Base-by-base conservation (phyloP, 148 eudicot species). In the Drosera capensis region DNA sequence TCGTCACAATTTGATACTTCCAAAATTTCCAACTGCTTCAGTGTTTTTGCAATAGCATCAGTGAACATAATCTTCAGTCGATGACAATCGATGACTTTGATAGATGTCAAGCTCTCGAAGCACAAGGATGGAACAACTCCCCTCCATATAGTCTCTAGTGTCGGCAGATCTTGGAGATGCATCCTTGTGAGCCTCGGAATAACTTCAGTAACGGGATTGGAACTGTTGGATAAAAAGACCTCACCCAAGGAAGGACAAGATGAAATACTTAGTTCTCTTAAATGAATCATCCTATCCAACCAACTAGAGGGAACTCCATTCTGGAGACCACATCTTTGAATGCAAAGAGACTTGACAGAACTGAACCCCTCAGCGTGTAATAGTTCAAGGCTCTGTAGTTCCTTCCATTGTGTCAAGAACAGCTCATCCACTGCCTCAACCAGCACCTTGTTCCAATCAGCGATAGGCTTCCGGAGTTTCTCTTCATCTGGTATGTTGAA, bases 1-100 rank as follows among this genome's bases (percentile, higher is more conserved):
- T 26, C 25, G 16, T 46, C 59, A 42, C 64, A 65, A 13, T 47
- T 20, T 40, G 59, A 46, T 35, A 65, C 23, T 49, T 65, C 64
- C 43, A 65, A 36, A 17, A 36, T 20, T 29, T 58, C 42, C 48
- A 58, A 28, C 19, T 65, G 64, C 21, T 38, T 40, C 14, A 58
- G 25, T 3, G 37, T 13, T 48, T 28, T 23, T 23, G 63, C 64
- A 53, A 52, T 23, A 14, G 46, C 28, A 6, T 46, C 14, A 20
- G 46, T 14, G 37, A 65, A 58, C 20, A 64, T 54, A 20, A 4
- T 21, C 40, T 41, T 57, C 18, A 57, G n/a, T 18, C 53, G 55
- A 23, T 4, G 5, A 17, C 59, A 58, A 3, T 14, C 35, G 16
- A 52, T 46, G 36, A 58, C 12, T 30, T 47, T 58, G 1, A 65